Percentiles rank a stretch among this genome's conserved stretches.
These are phyloP conservation scores for Mortierella claussenii DNA, from an alignment of 192 early-diverging fungal genomes.

Conservation along the genomic window DNA sequence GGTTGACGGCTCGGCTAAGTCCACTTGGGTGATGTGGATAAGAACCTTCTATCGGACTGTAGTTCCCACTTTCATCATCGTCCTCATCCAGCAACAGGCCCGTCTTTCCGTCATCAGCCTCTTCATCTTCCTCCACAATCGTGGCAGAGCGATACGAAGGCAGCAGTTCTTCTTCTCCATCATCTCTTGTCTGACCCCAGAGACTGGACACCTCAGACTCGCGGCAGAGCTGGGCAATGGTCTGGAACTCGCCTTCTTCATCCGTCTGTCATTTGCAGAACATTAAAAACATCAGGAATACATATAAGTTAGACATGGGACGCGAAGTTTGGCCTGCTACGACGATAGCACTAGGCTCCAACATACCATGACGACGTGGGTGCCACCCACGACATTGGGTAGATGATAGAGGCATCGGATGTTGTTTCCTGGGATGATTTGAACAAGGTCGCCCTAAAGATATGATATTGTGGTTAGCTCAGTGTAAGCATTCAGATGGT, in stretches of 20 bases:
- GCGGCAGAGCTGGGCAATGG: constrained; percentile 39
- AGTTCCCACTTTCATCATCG: constrained; percentile 42
- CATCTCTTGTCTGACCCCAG: constrained; percentile 6
- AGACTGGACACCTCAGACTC: constrained; percentile 37
- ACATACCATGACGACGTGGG: constrained; percentile 63
- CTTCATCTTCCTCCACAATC: constrained; percentile 45
- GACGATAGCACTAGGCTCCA: not conserved
- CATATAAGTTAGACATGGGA: too few relatives aligned
- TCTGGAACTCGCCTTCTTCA: constrained; percentile 47
- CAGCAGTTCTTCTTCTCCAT: constrained; percentile 6
- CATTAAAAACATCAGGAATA: not conserved
- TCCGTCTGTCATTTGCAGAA: constrained; percentile 24
- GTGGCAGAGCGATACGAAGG: constrained; percentile 18
- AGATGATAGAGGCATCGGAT: constrained; percentile 68
- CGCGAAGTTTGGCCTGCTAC: too few relatives aligned
- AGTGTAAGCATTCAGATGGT: too few relatives aligned
- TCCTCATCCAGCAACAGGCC: constrained; percentile 25
- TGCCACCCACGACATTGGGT: constrained; percentile 48
- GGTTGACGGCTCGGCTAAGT: constrained; percentile 26
- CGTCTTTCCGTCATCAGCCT: constrained; percentile 32
- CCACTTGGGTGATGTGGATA: constrained; percentile 36
- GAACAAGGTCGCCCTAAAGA: constrained; percentile 59
- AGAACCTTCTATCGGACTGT: constrained; percentile 35
- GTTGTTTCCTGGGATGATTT: constrained; percentile 65
- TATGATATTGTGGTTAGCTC: too few relatives aligned